Conservation (phyloP, 2,329 filamentous ascomycete genomes). For the Apiospora saccharicola region DNA sequence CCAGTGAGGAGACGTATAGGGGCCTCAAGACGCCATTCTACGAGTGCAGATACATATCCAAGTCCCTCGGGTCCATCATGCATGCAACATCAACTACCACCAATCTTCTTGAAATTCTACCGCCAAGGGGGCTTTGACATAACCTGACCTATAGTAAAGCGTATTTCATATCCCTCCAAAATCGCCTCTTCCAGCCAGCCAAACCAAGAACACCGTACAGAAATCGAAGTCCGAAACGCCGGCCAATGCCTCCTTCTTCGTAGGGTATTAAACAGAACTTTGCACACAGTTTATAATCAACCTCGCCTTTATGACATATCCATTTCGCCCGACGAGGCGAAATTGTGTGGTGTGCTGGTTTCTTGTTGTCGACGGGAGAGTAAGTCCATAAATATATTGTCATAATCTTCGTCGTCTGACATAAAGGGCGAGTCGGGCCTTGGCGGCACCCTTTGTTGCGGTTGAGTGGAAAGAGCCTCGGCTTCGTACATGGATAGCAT, state of each 20-base stretch:
- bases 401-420: conserved; percentile 67
- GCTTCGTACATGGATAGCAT: conserved; percentile 57
- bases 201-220: background rate
- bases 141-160: background rate
- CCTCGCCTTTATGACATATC: conserved; percentile 51
- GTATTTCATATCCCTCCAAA: background rate
- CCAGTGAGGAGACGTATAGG: background rate
- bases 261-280: background rate
- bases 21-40: background rate
- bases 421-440: conserved; percentile 46
- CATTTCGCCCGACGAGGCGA: conserved; percentile 43
- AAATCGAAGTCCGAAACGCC: conserved; percentile 19
- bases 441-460: conserved; percentile 28
- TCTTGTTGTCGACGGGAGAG: conserved; percentile 50
- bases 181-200: background rate
- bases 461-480: conserved; percentile 30
- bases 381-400: conserved; percentile 71
- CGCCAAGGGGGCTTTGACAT: background rate
- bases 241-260: background rate
- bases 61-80: background rate
- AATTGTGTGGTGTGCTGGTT: background rate
- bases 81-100: background rate
- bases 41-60: background rate
- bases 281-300: background rate
- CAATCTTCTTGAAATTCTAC: background rate